Evolutionary conservation across 208 protist genomes (phyloP), one percentile per base, ranked within the genome.

Genomic region (Crithidia sp.): DNA sequence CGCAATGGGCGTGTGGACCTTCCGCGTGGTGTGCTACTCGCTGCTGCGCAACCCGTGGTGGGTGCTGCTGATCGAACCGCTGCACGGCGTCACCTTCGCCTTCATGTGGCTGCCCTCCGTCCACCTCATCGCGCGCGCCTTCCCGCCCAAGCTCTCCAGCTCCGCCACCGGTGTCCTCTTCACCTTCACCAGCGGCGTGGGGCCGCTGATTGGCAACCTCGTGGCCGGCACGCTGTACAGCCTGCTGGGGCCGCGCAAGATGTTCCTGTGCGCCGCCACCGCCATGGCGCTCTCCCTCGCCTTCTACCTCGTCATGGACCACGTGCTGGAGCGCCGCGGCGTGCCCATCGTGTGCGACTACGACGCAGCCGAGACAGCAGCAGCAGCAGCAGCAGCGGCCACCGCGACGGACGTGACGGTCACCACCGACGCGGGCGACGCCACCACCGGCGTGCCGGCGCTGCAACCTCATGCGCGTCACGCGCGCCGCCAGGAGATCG

Each of bases 11-110:
- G 61, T 77, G 3, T 92, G 84, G 84, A 40, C 77, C 2, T 43
- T 91, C 52, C 82, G 91, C 14, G 86, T 88, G 7, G 53, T 83
- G 28, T 79, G 79, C 55, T 96, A 94, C 74, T 73, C 87, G 3
- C 54, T 92, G 13, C 71, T 93, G 12, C n/a, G 44, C 3, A 86
- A 81, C 16, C 86, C 90, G 50, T 93, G 87, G 84, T 49, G 77
- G 50, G 86, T 91, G 17, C 70, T 95, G 45, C 71, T 91, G 7
- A 72, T 93, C 19, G 88, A 93, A 57, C 87, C 88, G 13, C 72
- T 94, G 49, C 91, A 93, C 67, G 91, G 89, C 60, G 52, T 94
- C 55, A 86, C 87, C 40, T 96, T 92, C 69, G 84, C 67, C 66
- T 67, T 88, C 47, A 87, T 84, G 79, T 94, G 91, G 89, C 64